Evolutionary conservation across 306 rosid genomes (phyloP).

Genomic region (Fagus sylvatica): DNA sequence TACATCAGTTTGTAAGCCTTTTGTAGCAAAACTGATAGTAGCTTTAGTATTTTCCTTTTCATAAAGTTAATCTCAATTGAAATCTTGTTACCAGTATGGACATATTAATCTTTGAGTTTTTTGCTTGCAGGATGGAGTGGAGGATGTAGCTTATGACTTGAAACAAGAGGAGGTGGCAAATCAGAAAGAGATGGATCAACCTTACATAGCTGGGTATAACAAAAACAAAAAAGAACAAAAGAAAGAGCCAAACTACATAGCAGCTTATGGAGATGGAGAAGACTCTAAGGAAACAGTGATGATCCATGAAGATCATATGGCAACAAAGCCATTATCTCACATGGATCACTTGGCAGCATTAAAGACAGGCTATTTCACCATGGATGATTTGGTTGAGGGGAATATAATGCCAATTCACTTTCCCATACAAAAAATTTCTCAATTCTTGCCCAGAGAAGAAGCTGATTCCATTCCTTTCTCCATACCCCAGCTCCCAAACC

Average conservation of each 20-base stretch:
- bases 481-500: slow-evolving; percentile 38
- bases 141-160: slow-evolving; percentile 10
- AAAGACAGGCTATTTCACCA: slow-evolving; percentile 45
- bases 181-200: background rate
- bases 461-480: slow-evolving; percentile 62
- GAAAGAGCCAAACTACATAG: background rate
- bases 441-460: slow-evolving; percentile 39
- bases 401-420: slow-evolving; percentile 55
- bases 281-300: background rate
- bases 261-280: background rate
- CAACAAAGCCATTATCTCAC: slow-evolving; percentile 2
- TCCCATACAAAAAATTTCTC: slow-evolving; percentile 31
- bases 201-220: slow-evolving; percentile 1
- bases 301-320: slow-evolving; percentile 12
- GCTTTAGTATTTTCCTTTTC: too few species aligned
- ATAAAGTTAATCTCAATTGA: too few species aligned
- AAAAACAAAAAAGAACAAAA: background rate
- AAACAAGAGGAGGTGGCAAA: background rate
- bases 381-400: slow-evolving; percentile 44
- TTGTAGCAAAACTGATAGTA: too few species aligned
- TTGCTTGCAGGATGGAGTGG: slow-evolving; percentile 19
- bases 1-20: too few species aligned
- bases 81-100: too few species aligned
- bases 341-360: slow-evolving; percentile 46
- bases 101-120: background rate